These are phyloP conservation scores for Tanozyma kutaoensis DNA, from an alignment of 805 yeast genomes.

Conservation along the genomic window DNA sequence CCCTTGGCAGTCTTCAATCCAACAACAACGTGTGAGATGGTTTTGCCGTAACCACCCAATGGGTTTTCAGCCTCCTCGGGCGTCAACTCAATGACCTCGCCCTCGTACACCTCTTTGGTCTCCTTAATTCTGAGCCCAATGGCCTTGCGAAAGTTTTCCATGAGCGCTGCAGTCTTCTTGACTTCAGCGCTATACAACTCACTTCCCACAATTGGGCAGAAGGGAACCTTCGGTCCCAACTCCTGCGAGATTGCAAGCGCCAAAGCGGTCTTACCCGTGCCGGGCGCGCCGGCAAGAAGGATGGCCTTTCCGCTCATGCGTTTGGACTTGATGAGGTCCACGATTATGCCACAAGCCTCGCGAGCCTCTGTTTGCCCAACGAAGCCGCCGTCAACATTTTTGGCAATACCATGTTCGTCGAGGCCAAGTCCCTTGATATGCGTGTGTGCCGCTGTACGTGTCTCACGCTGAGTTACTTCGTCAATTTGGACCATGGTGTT, in stretches of 20 bases:
- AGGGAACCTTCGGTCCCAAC: conserved; percentile 93
- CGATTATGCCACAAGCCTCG: conserved; percentile 91
- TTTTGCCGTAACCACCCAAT: conserved; percentile 94
- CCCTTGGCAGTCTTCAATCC: conserved; percentile 91
- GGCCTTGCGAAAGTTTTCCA: conserved; percentile 94
- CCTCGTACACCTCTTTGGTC: conserved; percentile 95
- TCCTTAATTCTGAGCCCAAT: conserved; percentile 94
- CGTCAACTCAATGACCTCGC: conserved; percentile 90
- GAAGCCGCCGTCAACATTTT: conserved; percentile 77
- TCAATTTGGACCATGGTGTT: conserved; percentile 59
- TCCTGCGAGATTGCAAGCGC: conserved; percentile 95
- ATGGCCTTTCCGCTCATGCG: conserved; percentile 96
- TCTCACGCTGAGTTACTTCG: conserved; percentile 50
- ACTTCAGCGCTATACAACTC: conserved; percentile 94
- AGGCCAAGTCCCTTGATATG: conserved; percentile 92
- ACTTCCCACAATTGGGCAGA: conserved; percentile 92
- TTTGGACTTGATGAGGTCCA: conserved; percentile 83
- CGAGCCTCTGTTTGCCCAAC: conserved; percentile 68
- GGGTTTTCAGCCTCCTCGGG: conserved; percentile 97
- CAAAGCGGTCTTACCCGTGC: conserved; percentile 95
- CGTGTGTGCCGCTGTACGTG: conserved; percentile 90
- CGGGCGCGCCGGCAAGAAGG: conserved; percentile 92
- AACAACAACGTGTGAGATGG: conserved; percentile 86
- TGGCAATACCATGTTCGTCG: conserved; percentile 81
- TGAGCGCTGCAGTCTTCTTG: conserved; percentile 88